These are phyloP conservation scores for Diplodia intermedia DNA, from an alignment of 2,329 filamentous ascomycete species.

Conservation along the genomic window DNA sequence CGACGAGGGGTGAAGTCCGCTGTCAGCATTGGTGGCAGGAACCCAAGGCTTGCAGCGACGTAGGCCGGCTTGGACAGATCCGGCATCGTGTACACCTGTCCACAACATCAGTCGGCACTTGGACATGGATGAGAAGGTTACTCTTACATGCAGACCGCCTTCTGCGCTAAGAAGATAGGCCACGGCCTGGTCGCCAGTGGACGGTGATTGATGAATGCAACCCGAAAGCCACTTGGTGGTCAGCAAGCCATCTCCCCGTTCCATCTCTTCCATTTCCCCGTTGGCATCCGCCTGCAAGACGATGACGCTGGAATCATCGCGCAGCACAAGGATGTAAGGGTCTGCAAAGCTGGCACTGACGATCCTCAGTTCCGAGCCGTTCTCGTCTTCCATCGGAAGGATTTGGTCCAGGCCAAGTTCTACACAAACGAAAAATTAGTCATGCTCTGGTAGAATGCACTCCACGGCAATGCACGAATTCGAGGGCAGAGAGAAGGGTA, in stretches of 20 bases:
- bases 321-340: slow-evolving; percentile 80
- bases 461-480: slow-evolving; percentile 7
- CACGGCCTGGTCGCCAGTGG: slow-evolving; percentile 62
- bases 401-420: slow-evolving; percentile 91
- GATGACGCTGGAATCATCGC: slow-evolving; percentile 82
- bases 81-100: slow-evolving; percentile 78
- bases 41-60: slow-evolving; percentile 76
- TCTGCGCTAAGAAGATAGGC: slow-evolving; percentile 78
- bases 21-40: slow-evolving; percentile 77
- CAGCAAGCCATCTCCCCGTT: slow-evolving; percentile 65
- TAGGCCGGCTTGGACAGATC: slow-evolving; percentile 75
- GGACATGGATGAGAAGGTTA: neutral
- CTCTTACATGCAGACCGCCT: slow-evolving; percentile 76
- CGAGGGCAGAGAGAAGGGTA: slow-evolving; percentile 23
- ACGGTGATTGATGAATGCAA: slow-evolving; percentile 77
- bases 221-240: slow-evolving; percentile 80
- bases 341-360: slow-evolving; percentile 84
- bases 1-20: slow-evolving; percentile 73
- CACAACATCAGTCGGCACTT: neutral
- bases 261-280: slow-evolving; percentile 84
- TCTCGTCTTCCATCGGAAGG: slow-evolving; percentile 89
- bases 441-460: neutral
- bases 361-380: slow-evolving; percentile 79
- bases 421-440: slow-evolving; percentile 44
- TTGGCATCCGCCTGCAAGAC: slow-evolving; percentile 80